phyloP scores from a whole-genome alignment of 2,329 filamentous ascomycete genomes.

The Acephala macrosclerotiorum region DNA sequence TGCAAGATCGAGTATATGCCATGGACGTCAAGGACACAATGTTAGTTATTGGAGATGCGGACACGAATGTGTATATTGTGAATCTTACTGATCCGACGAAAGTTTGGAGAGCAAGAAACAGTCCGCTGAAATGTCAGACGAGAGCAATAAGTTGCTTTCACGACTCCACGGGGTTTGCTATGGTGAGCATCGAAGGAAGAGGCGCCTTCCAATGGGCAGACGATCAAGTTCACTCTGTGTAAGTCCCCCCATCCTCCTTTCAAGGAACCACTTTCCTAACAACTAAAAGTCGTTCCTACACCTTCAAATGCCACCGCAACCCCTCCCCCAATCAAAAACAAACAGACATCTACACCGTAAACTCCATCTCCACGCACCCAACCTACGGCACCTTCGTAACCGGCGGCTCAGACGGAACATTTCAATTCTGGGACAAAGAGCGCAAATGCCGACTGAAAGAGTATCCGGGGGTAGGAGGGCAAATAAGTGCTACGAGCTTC shows the following conservation, averaged over 20 bases:
- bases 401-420: constrained; percentile 90
- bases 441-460: constrained; percentile 88
- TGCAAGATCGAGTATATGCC: constrained; percentile 81
- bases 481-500: constrained; percentile 90
- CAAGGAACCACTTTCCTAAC: not conserved
- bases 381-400: constrained; percentile 94
- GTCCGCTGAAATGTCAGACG: constrained; percentile 95
- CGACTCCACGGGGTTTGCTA: constrained; percentile 86
- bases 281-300: constrained; percentile 61
- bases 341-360: constrained; percentile 89
- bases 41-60: constrained; percentile 88
- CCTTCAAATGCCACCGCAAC: constrained; percentile 95
- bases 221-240: not conserved
- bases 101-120: constrained; percentile 93
- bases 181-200: constrained; percentile 92
- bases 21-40: constrained; percentile 89
- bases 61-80: constrained; percentile 91
- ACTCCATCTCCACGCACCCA: constrained; percentile 95
- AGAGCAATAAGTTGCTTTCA: constrained; percentile 91
- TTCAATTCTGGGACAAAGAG: constrained; percentile 94
- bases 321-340: constrained; percentile 55
- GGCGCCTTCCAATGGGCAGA: constrained; percentile 53
- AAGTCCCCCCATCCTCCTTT: not conserved
- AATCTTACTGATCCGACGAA: constrained; percentile 85
- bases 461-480: constrained; percentile 80